Evolutionary conservation across 2,329 filamentous ascomycete genomes (phyloP).

Genomic region (Pleomassaria siparia): DNA sequence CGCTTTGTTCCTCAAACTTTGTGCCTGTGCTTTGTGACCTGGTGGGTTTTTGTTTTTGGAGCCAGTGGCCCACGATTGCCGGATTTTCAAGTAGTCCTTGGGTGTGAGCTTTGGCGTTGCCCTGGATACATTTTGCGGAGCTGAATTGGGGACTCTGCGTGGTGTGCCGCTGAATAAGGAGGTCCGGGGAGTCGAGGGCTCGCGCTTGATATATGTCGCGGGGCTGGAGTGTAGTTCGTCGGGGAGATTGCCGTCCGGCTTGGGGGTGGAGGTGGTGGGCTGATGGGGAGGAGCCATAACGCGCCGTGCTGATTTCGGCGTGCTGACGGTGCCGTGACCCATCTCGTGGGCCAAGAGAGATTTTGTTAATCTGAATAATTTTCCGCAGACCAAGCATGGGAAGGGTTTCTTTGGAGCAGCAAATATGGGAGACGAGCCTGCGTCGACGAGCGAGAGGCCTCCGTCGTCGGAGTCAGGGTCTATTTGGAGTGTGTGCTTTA

Average conservation of each 20-base stretch:
- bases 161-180: constrained; percentile 13
- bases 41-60: constrained; percentile 6
- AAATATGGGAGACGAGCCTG: constrained; percentile 5
- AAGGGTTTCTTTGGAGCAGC: constrained; percentile 3
- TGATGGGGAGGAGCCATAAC: neutral
- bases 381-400: constrained; percentile 9
- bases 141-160: constrained; percentile 17
- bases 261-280: constrained; percentile 3
- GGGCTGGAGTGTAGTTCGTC: constrained; percentile 6
- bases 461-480: constrained; percentile 8
- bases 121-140: constrained; percentile 7
- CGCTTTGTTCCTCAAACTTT: constrained; percentile 5
- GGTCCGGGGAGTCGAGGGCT: constrained; percentile 19
- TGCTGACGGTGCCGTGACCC: neutral
- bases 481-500: constrained; percentile 2
- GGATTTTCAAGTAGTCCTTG: constrained; percentile 14
- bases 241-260: constrained; percentile 2
- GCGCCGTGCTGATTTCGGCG: neutral
- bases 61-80: constrained; percentile 22
- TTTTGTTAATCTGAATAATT: constrained; percentile 8
- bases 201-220: constrained; percentile 22
- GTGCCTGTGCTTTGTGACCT: constrained; percentile 7
- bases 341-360: constrained; percentile 7
- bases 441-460: constrained; percentile 9
- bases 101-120: constrained; percentile 1